These are phyloP conservation scores for Botrytis sinoallii DNA, from an alignment of 2,329 filamentous ascomycete species.

Conservation along the genomic window DNA sequence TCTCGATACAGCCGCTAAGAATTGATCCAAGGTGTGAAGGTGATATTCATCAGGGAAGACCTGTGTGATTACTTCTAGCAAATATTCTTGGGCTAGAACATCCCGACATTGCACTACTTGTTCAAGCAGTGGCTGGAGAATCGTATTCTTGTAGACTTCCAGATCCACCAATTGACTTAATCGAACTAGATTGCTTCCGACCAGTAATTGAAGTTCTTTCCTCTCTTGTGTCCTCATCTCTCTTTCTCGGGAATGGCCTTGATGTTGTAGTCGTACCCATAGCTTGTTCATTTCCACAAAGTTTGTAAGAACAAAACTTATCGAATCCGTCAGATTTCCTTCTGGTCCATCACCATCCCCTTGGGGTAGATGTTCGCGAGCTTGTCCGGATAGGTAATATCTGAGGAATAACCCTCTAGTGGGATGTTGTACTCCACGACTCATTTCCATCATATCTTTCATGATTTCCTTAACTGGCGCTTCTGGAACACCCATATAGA, in stretches of 20 bases:
- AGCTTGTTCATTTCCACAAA: conserved; percentile 99
- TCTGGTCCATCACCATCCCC: conserved; percentile 86
- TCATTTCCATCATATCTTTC: conserved; percentile 99
- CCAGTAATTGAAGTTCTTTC: conserved; percentile 90
- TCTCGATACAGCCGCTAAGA: conserved; percentile 87
- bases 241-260: conserved; percentile 91
- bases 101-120: conserved; percentile 98
- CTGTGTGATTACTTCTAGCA: conserved; percentile 96
- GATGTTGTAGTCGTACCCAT: conserved; percentile 95
- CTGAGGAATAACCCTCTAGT: conserved; percentile 91
- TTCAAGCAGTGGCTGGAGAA: conserved; percentile 83
- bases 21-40: conserved; percentile 91
- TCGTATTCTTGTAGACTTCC: conserved; percentile 87
- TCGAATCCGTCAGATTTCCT: conserved; percentile 93
- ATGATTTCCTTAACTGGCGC: conserved; percentile 99
- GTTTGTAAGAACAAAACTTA: conserved; percentile 96
- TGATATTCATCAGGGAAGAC: conserved; percentile 99
- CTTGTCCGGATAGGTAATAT: conserved; percentile 95
- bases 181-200: conserved; percentile 93
- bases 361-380: conserved; percentile 79
- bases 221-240: conserved; percentile 92
- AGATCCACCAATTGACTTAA: conserved; percentile 94
- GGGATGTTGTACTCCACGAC: conserved; percentile 92
- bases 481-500: conserved; percentile 98
- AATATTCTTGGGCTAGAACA: conserved; percentile 93